A percentile compares a stretch with the other conserved stretches of the same genome.
Conservation (phyloP, 2,329 filamentous ascomycete genomes). For the Penicillium sp. region DNA sequence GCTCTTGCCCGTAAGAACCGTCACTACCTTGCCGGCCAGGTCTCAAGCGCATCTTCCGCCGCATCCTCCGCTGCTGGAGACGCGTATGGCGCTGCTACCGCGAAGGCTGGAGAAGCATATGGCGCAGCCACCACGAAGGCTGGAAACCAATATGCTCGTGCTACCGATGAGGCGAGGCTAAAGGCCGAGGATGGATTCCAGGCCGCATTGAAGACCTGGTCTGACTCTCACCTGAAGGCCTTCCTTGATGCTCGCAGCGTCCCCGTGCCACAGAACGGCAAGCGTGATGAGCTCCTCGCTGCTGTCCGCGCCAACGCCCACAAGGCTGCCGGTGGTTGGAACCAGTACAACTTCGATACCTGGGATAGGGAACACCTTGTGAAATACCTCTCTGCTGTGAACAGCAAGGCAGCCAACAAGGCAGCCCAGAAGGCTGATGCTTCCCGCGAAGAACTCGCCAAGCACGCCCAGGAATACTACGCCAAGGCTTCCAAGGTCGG, state of each 20-base stretch:
- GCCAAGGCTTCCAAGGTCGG: slow-evolving; percentile 48
- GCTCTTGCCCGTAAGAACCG: slow-evolving; percentile 87
- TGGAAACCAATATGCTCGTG: slow-evolving; percentile 71
- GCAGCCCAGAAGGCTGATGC: slow-evolving; percentile 60
- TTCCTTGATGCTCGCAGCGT: slow-evolving; percentile 74
- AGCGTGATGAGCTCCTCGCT: slow-evolving; percentile 68
- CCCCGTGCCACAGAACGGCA: slow-evolving; percentile 67
- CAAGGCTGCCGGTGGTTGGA: slow-evolving; percentile 65
- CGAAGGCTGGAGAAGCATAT: slow-evolving; percentile 70
- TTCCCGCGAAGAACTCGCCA: slow-evolving; percentile 69
- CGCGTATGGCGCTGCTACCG: slow-evolving; percentile 65
- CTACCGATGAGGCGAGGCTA: slow-evolving; percentile 64
- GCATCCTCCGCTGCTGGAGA: slow-evolving; percentile 47
- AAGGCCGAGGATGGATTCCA: slow-evolving; percentile 66
- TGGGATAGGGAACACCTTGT: slow-evolving; percentile 68
- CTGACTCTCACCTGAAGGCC: slow-evolving; percentile 70
- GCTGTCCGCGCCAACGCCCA: slow-evolving; percentile 70
- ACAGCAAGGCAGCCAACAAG: slow-evolving; percentile 56
- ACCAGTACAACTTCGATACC: slow-evolving; percentile 75
- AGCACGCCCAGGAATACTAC: slow-evolving; percentile 49
- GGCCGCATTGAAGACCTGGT: slow-evolving; percentile 60
- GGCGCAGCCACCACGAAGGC: slow-evolving; percentile 73
- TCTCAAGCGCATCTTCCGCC: slow-evolving; percentile 51
- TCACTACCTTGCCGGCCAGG: slow-evolving; percentile 53
- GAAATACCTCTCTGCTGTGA: slow-evolving; percentile 49